Evolutionary conservation across 345 rosid genomes (phyloP).

Genomic region (Gossypium sturtianum): DNA sequence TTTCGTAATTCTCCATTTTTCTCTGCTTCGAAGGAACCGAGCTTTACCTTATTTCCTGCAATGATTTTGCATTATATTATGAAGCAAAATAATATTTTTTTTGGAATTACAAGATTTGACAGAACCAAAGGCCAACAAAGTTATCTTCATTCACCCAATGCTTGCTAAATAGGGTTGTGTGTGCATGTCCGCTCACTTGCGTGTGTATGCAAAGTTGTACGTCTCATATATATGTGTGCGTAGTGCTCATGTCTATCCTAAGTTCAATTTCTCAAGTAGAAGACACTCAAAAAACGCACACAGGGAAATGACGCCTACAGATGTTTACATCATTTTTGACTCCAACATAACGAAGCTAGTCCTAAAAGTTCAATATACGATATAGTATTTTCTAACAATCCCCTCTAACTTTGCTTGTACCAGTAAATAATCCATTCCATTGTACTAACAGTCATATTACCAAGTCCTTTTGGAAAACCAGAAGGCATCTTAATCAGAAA

Average conservation of each 20-base stretch:
- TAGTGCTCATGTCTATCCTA: background rate
- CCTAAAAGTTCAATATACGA: background rate
- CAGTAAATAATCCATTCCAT: background rate
- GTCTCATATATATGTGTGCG: background rate
- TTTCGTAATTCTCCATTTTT: background rate
- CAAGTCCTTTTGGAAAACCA: background rate
- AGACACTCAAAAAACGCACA: background rate
- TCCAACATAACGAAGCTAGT: background rate
- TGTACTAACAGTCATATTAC: background rate
- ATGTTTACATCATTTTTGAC: background rate
- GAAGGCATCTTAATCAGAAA: background rate
- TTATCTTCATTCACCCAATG: background rate
- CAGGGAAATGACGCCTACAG: too few species aligned
- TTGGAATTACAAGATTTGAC: background rate
- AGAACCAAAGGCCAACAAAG: background rate
- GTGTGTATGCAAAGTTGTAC: background rate
- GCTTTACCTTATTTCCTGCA: slow-evolving; percentile 15
- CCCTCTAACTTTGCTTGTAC: background rate
- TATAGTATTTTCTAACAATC: background rate
- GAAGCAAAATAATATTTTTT: background rate
- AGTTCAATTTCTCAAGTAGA: background rate
- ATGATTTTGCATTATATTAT: background rate
- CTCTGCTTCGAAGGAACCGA: background rate
- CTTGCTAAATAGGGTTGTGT: too few species aligned
- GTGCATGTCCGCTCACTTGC: too few species aligned